A percentile compares a stretch with the other conserved stretches of the same genome.
These are phyloP conservation scores for Epichloe elymi DNA, from an alignment of 2,329 filamentous ascomycete species.

Conservation along the genomic window DNA sequence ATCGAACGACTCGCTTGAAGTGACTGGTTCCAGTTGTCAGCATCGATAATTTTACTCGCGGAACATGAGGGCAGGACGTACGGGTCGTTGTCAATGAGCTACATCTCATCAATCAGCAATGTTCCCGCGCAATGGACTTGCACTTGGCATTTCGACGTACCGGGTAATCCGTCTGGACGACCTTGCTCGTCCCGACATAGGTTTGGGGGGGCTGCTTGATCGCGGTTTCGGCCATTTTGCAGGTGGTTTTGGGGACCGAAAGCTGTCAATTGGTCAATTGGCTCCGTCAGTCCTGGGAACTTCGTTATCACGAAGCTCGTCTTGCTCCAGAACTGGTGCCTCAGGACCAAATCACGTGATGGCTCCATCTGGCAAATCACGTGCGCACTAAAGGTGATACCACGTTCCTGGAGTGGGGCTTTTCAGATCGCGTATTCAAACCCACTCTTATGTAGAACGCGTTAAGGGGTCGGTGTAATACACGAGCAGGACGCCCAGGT, in stretches of 20 bases:
- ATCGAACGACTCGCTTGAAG: slow-evolving; percentile 76
- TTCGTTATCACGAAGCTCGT: slow-evolving; percentile 11
- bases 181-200: slow-evolving; percentile 47
- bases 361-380: not conserved
- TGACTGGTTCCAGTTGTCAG: slow-evolving; percentile 46
- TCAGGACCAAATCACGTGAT: slow-evolving; percentile 20
- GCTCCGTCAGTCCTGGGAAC: not conserved
- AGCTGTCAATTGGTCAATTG: slow-evolving; percentile 17
- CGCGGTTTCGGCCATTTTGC: slow-evolving; percentile 25
- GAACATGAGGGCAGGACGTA: slow-evolving; percentile 32
- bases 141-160: slow-evolving; percentile 40
- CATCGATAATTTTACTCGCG: not conserved
- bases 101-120: slow-evolving; percentile 16
- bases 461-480: not conserved
- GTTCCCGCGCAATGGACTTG: slow-evolving; percentile 9
- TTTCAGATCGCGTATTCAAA: slow-evolving; percentile 3
- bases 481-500: too few species aligned
- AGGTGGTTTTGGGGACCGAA: slow-evolving; percentile 13
- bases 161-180: slow-evolving; percentile 70
- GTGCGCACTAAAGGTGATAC: slow-evolving; percentile 1
- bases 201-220: slow-evolving; percentile 23
- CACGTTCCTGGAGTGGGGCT: not conserved
- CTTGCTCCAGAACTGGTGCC: slow-evolving; percentile 12
- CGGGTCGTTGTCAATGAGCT: slow-evolving; percentile 99
- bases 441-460: not conserved